Base-by-base conservation (phyloP, 2,329 filamentous ascomycete genomes). In the Fusarium illudens region DNA sequence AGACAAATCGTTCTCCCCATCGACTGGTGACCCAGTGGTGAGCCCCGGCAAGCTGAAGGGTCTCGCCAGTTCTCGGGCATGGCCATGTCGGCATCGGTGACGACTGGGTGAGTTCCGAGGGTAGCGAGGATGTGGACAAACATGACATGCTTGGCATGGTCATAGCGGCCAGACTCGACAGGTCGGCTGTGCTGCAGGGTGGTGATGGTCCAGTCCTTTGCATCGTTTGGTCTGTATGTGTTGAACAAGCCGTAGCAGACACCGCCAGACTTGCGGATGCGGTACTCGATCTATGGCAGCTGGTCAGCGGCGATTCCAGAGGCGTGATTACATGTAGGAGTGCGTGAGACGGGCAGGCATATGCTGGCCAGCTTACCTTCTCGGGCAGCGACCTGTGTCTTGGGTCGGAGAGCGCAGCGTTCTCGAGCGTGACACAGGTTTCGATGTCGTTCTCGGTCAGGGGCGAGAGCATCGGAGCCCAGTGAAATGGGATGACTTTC, bases 191-290 rank as follows among this genome's bases (percentile, higher is more conserved):
- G 70, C 86, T 77, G 63, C 58, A 77, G 68, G 3, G 89, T 91
- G 65, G 85, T 80, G 54, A 86, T 79, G 70, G 82, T 74, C 75
- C 84, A 80, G 73, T 84, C 76, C 73, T 83, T 76, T 17, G 78
- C 75, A 39, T 84, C 83, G 42, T 76, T 77, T 11, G 84, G 80
- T 20, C 81, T 77, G 13, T 87, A 84, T 13, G 88, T 90, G 68
- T 91, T 92, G 82, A 95, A 97, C 58, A 97, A 80, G 27, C 94
- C 94, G 54, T 94, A 83, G 76, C 88, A 91, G 58, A 97, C 86
- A 74, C 94, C 91, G 8, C 74, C 74, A 13, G 75, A 77, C 60
- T 73, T 77, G 20, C 71, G 64, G 44, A 76, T 71, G 20, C 75
- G 75, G 60, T 76, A 76, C 57, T 78, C 76, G 42, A 77, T 70